These are phyloP conservation scores for Ophiobolus disseminans DNA, from an alignment of 2,329 filamentous ascomycete genomes.

Conservation along the genomic window DNA sequence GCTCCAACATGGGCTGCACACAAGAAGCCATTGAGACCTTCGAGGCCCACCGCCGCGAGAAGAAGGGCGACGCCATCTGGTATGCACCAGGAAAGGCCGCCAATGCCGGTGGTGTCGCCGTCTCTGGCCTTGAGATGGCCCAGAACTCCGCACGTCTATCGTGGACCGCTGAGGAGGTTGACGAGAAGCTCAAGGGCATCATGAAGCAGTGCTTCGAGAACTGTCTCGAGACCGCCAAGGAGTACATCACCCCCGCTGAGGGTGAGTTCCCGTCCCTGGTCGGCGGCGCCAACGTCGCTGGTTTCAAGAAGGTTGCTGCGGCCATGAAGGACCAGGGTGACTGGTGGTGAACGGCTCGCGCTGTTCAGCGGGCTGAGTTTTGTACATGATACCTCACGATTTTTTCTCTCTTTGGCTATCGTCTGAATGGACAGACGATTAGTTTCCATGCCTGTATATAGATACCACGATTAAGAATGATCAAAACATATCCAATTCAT, in stretches of 20 bases:
- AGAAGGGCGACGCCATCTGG: slow-evolving; percentile 81
- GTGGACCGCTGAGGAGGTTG: slow-evolving; percentile 91
- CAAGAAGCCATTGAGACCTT: slow-evolving; percentile 94
- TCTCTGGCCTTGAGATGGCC: slow-evolving; percentile 98
- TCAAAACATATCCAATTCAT: slow-evolving; percentile 1
- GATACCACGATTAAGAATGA: slow-evolving; percentile 30
- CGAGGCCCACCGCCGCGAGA: slow-evolving; percentile 74
- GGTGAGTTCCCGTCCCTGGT: slow-evolving; percentile 89
- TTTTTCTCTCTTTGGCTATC: slow-evolving; percentile 25
- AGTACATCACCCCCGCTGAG: slow-evolving; percentile 80
- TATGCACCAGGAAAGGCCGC: slow-evolving; percentile 95
- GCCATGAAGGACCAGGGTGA: slow-evolving; percentile 98
- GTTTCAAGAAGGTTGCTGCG: slow-evolving; percentile 92
- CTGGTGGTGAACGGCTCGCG: slow-evolving; percentile 68
- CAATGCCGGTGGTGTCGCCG: slow-evolving; percentile 96
- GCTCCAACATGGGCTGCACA: slow-evolving; percentile 98
- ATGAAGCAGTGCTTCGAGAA: slow-evolving; percentile 95
- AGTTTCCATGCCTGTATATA: slow-evolving; percentile 27
- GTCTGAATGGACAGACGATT: slow-evolving; percentile 18
- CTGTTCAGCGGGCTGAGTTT: slow-evolving; percentile 15
- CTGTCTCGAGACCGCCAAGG: slow-evolving; percentile 85
- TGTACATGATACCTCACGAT: slow-evolving; percentile 38
- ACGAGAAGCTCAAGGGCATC: slow-evolving; percentile 87
- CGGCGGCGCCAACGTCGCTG: slow-evolving; percentile 94
- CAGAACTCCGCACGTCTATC: slow-evolving; percentile 89